A percentile compares a stretch with the other conserved stretches of the same genome.
Conservation (phyloP, 495 filamentous ascomycete genomes). For the Trichocladium antarcticum region DNA sequence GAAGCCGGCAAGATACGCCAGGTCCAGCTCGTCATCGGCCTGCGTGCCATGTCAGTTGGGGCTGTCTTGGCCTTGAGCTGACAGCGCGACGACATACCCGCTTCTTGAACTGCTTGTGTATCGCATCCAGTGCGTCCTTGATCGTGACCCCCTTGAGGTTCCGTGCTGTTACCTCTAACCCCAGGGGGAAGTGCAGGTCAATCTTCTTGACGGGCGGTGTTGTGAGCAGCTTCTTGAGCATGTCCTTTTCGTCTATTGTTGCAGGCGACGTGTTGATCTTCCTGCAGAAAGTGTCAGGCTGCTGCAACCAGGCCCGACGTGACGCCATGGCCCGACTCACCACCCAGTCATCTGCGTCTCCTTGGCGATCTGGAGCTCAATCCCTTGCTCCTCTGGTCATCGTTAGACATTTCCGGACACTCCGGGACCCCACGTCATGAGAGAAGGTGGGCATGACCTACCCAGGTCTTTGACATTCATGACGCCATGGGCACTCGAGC, state of each 20-base stretch:
- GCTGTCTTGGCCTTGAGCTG: not conserved
- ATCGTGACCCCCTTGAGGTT: constrained; percentile 89
- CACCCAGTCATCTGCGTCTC: constrained; percentile 87
- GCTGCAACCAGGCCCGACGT: not conserved
- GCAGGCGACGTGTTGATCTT: constrained; percentile 78
- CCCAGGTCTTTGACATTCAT: constrained; percentile 79
- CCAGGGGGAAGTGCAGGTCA: constrained; percentile 77
- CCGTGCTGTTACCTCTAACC: constrained; percentile 76
- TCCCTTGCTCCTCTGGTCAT: constrained; percentile 58
- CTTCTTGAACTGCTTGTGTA: constrained; percentile 91
- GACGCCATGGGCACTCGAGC: constrained; percentile 55
- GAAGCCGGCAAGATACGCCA: constrained; percentile 78
- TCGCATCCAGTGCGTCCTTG: constrained; percentile 87
- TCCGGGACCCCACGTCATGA: constrained; percentile 8
- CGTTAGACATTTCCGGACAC: not conserved
- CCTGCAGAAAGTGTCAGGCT: constrained; percentile 38
- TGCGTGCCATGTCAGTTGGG: constrained; percentile 23
- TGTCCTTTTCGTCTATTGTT: constrained; percentile 64
- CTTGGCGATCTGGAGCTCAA: constrained; percentile 64
- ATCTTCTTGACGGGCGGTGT: constrained; percentile 82
- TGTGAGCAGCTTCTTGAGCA: constrained; percentile 67
- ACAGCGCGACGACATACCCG: constrained; percentile 44
- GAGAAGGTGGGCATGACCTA: constrained; percentile 32
- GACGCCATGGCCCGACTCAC: constrained; percentile 43
- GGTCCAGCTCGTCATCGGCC: constrained; percentile 80